Evolutionary conservation across 2,329 filamentous ascomycete species (phyloP).

Genomic region (Corynespora cassiicola): DNA sequence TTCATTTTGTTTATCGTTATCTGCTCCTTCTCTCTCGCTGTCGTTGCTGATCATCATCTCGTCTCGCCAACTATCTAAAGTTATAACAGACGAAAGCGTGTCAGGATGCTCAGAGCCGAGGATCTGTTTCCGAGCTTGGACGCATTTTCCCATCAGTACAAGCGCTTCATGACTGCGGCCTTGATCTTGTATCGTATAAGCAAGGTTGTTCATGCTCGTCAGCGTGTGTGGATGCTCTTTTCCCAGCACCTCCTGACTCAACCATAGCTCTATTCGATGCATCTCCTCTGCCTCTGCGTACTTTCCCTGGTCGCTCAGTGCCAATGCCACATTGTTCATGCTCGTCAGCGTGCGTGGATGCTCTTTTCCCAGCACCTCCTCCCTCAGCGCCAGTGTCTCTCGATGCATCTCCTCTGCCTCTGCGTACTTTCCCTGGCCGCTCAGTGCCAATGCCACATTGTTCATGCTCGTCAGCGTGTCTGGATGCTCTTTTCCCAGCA

Average conservation of each 20-base stretch:
- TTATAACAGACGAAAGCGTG: no score
- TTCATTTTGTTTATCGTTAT: no score
- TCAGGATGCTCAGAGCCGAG: not conserved
- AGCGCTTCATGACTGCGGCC: not conserved
- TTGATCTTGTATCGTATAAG: not conserved
- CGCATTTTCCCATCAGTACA: no score
- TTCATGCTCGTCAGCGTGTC: not conserved
- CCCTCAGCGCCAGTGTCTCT: not conserved
- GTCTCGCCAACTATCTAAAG: no score
- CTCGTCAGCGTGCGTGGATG: not conserved
- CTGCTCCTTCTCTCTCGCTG: no score
- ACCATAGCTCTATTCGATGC: not conserved
- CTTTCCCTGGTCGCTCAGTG: conserved; percentile 1
- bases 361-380: not conserved
- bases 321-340: conserved; percentile 1
- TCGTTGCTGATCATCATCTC: no score
- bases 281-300: conserved; percentile 3
- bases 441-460: no score
- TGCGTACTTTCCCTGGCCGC: not conserved
- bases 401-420: conserved; percentile 1
- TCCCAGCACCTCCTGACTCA: conserved; percentile 1
- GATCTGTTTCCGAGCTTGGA: not conserved
- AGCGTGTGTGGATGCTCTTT: conserved; percentile 1
- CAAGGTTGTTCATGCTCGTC: conserved; percentile 3
- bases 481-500: not conserved